Evolutionary conservation across 2,329 filamentous ascomycete genomes (phyloP).

Genomic region (Magnaporthiopsis rhizophila): DNA sequence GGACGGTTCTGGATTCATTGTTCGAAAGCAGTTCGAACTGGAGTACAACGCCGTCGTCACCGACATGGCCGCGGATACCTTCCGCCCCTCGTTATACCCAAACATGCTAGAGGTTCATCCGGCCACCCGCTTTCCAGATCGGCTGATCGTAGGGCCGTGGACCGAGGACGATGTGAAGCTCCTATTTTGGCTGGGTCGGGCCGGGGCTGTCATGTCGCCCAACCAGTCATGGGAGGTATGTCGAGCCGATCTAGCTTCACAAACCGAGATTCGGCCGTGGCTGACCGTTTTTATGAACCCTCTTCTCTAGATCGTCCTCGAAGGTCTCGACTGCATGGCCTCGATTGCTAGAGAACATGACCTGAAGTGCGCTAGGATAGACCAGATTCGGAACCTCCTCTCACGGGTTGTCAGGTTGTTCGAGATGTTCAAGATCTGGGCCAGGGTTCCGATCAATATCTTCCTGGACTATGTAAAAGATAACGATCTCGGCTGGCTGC

Average conservation of each 20-base stretch:
- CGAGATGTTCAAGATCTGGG: conserved; percentile 4
- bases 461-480: neutral
- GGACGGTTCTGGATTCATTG: neutral
- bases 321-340: conserved; percentile 2
- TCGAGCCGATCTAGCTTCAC: neutral
- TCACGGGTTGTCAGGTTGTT: neutral
- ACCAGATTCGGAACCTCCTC: neutral
- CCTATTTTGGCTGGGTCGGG: conserved; percentile 22
- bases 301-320: neutral
- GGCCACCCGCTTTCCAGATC: conserved; percentile 16
- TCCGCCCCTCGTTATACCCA: neutral
- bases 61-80: neutral
- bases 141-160: conserved; percentile 19
- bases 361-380: too few relatives aligned
- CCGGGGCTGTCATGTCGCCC: conserved; percentile 14
- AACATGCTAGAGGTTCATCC: conserved; percentile 19
- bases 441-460: neutral
- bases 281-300: neutral
- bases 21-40: conserved; percentile 3
- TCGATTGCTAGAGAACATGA: neutral
- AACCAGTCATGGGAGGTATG: conserved; percentile 21
- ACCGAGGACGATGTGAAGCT: conserved; percentile 14
- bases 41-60: neutral
- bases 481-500: conserved; percentile 1
- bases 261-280: neutral